phyloP scores from a whole-genome alignment of 805 yeast genomes.

The Lachancea sp. region DNA sequence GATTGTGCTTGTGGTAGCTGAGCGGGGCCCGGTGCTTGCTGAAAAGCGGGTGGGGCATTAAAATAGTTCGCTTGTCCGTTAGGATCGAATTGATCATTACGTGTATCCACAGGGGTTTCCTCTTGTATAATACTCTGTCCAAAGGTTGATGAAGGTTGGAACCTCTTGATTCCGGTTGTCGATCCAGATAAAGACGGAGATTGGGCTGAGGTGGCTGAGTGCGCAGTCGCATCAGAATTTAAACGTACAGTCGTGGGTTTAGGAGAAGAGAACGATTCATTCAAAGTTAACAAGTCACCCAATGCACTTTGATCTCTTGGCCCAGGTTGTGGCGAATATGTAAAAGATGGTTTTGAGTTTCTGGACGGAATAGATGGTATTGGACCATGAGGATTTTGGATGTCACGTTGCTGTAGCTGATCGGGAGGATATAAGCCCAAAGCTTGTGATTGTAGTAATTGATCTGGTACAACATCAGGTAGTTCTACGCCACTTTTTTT shows the following conservation, averaged over 20 bases:
- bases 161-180: conserved; percentile 37
- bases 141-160: conserved; percentile 78
- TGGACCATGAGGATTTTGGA: conserved; percentile 19
- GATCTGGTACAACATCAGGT: conserved; percentile 72
- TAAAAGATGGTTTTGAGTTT: conserved; percentile 33
- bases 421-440: conserved; percentile 23
- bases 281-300: conserved; percentile 58
- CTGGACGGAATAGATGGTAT: conserved; percentile 33
- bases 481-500: conserved; percentile 69
- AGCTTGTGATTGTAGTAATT: conserved; percentile 41
- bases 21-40: conserved; percentile 4
- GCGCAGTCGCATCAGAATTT: conserved; percentile 24
- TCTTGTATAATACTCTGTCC: conserved; percentile 62
- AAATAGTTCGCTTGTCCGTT: background rate
- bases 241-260: conserved; percentile 13
- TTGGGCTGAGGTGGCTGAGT: conserved; percentile 3
- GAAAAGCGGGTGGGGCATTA: background rate
- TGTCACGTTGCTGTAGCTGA: conserved; percentile 12
- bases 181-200: conserved; percentile 23
- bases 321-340: conserved; percentile 13
- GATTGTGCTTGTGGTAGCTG: conserved; percentile 14
- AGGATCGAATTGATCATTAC: conserved; percentile 28
- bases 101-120: conserved; percentile 15
- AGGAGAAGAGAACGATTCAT: conserved; percentile 46
- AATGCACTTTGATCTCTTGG: conserved; percentile 42